These are phyloP conservation scores for Hymenoscyphus fructigenus DNA, from an alignment of 2,329 filamentous ascomycete species.

Conservation along the genomic window DNA sequence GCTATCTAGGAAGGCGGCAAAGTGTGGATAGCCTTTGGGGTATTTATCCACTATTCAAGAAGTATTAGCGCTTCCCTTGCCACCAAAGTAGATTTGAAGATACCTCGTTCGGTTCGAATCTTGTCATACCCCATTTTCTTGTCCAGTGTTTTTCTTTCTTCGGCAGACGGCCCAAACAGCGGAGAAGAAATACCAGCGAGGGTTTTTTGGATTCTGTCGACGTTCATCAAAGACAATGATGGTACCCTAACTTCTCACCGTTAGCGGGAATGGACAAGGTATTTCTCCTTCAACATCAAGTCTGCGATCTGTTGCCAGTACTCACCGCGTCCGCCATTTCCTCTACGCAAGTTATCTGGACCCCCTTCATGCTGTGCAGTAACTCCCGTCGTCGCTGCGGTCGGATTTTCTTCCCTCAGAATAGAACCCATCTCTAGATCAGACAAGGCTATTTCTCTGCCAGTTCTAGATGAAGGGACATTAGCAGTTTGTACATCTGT, in stretches of 20 bases:
- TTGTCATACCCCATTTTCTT: no score
- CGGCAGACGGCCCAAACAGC: neutral
- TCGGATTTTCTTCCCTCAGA: neutral
- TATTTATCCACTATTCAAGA: conserved; percentile 15
- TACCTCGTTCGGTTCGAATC: no score
- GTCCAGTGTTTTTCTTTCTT: neutral
- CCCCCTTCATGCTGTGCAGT: neutral
- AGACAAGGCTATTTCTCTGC: neutral
- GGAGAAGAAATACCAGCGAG: neutral
- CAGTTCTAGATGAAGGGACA: neutral
- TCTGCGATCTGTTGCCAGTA: neutral
- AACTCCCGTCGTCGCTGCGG: neutral
- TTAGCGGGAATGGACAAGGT: neutral
- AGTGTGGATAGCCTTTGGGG: conserved; percentile 18
- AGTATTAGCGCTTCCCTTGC: no score
- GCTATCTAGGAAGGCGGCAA: conserved; percentile 20
- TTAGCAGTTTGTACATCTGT: neutral
- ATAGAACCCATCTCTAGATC: neutral
- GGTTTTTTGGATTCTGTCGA: no score
- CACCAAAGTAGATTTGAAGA: no score
- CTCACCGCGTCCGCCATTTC: neutral
- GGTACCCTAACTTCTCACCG: neutral
- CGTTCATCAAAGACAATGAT: neutral
- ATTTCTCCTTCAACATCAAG: no score
- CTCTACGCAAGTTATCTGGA: neutral